A percentile compares a stretch with the other conserved stretches of the same genome.
These are phyloP conservation scores for Alternaria tenuissima DNA, from an alignment of 2,329 filamentous ascomycete species.

Conservation along the genomic window DNA sequence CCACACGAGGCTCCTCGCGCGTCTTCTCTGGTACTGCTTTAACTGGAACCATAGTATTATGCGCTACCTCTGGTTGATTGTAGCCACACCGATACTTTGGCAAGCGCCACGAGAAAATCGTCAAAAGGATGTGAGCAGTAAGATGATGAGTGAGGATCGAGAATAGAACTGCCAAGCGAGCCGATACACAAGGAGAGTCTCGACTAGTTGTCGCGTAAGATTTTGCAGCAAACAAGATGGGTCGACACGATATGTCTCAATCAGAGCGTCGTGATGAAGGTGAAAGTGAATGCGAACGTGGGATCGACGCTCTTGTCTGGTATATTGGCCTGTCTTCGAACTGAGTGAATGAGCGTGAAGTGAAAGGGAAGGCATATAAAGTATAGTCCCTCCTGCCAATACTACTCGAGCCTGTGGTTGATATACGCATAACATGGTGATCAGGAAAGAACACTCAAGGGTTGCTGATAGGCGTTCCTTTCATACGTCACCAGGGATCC, in stretches of 20 bases:
- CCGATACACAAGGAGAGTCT: not conserved
- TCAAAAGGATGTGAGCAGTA: not conserved
- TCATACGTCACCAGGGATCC: not conserved
- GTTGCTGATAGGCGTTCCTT: not conserved
- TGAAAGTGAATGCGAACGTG: slow-evolving; percentile 7
- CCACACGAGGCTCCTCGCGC: slow-evolving; percentile 4
- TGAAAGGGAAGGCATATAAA: not conserved
- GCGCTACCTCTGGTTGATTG: not conserved
- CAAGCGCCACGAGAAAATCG: not conserved
- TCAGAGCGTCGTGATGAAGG: not conserved
- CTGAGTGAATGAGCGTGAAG: not conserved
- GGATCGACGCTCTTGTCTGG: not conserved
- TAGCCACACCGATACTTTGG: not conserved
- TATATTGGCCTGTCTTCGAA: not conserved
- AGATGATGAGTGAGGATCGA: not conserved
- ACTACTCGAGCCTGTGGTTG: not conserved
- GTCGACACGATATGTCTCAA: not conserved
- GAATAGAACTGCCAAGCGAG: not conserved
- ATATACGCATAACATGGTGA: not conserved
- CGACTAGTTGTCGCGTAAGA: not conserved
- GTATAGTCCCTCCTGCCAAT: not conserved
- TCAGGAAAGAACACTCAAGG: not conserved
- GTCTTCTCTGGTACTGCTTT: not conserved
- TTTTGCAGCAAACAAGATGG: not conserved
- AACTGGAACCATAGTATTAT: not conserved